Conservation (phyloP, 2,329 filamentous ascomycete genomes). For the Pyrenochaeta sp. region DNA sequence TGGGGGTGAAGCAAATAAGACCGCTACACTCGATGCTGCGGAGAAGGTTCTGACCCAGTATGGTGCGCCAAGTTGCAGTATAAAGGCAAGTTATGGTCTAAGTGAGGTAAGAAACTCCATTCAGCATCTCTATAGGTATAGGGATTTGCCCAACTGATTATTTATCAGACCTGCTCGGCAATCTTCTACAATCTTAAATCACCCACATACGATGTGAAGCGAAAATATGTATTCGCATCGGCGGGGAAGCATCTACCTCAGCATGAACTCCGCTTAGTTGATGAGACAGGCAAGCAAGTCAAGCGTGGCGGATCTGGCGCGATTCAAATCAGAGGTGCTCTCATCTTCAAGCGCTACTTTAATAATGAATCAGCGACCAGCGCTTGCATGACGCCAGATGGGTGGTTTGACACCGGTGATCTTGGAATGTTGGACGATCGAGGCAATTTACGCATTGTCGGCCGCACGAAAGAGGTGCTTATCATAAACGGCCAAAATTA, state of each 20-base stretch:
- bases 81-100: conserved; percentile 59
- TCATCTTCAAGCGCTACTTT: conserved; percentile 54
- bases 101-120: conserved; percentile 42
- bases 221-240: conserved; percentile 43
- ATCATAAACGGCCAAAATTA: conserved; percentile 31
- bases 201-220: conserved; percentile 51
- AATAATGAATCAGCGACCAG: conserved; percentile 39
- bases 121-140: background rate
- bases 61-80: conserved; percentile 45
- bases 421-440: conserved; percentile 29
- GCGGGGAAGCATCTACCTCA: conserved; percentile 52
- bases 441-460: conserved; percentile 28
- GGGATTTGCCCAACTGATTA: background rate
- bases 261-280: conserved; percentile 40
- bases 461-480: conserved; percentile 30
- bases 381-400: conserved; percentile 26
- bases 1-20: conserved; percentile 59
- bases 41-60: conserved; percentile 39
- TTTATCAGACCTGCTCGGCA: conserved; percentile 59
- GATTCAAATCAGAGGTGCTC: conserved; percentile 31
- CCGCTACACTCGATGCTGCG: conserved; percentile 40
- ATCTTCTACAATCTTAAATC: conserved; percentile 55
- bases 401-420: conserved; percentile 40
- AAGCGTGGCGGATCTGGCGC: conserved; percentile 25
- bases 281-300: conserved; percentile 11